Evolutionary conservation across 164 flowering plant genomes (phyloP), one percentile per base, ranked within the genome.

Genomic region (Nymphaea thermarum): DNA sequence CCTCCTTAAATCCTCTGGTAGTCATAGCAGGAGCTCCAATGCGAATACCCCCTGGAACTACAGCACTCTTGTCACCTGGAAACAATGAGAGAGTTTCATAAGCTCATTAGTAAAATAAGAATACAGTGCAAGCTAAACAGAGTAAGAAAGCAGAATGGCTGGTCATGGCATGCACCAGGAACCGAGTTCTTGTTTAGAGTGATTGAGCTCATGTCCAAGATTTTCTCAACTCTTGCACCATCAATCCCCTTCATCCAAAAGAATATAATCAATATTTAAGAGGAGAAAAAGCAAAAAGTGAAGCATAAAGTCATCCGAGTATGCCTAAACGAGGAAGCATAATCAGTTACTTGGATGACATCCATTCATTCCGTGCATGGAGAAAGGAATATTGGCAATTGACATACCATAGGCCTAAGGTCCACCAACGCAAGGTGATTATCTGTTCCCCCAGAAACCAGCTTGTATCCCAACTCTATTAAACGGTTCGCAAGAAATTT

Each of bases 21-120:
- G 94, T 90, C 94, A 93, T 83, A 3, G 98, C 98, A 18, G 97
- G 98, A n/a, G 98, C 73, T 10, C 98, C 98, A 62, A 93, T 87
- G 67, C 97, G 90, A 51, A 93, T 87, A 44, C 98, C 98, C 16
- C 97, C 98, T 0, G 97, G 98, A 6, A 91, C 91, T 44, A 84
- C 71, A 25, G 97, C 96, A 63, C 98, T 93, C 74, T 87, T 89
- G 70, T 93, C 96, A 57, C 98, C 97, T 88, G 43, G 14, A 68
- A 60, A n/a, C 8, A 51, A 51, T 51, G 57, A 51, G 14, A 51
- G 15, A 51, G 57, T 25, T 25, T 25, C 36, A 25, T 25, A 25
- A 25, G 36, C 36, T 25, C 36, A 25, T 25, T 25, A 25, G 36
- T 25, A 25, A 25, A 25, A 25, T 25, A 25, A 25, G 36, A 25